These are phyloP conservation scores for Pelargonium australe DNA, from an alignment of 441 rosid species.

Conservation along the genomic window DNA sequence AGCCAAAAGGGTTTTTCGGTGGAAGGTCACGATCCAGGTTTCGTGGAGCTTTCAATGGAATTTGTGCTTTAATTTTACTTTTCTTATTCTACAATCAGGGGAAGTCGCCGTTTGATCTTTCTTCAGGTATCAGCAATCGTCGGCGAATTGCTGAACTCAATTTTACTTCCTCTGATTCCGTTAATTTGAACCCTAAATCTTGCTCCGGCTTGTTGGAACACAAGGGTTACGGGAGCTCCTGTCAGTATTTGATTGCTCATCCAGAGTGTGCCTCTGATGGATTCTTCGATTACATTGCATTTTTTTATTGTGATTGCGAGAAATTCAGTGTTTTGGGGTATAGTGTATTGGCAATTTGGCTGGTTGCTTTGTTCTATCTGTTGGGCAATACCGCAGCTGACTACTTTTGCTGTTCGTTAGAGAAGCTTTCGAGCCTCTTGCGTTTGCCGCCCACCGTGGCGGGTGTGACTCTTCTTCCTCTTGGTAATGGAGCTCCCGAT, in stretches of 20 bases:
- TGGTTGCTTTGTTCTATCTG: constrained; percentile 24
- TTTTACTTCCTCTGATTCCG: not conserved
- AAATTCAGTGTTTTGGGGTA: constrained; percentile 17
- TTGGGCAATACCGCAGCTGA: constrained; percentile 27
- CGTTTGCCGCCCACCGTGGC: constrained; percentile 21
- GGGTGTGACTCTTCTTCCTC: constrained; percentile 22
- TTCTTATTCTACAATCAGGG: constrained; percentile 26
- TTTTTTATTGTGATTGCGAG: constrained; percentile 24
- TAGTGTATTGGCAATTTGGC: constrained; percentile 21
- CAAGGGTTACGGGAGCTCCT: constrained; percentile 21
- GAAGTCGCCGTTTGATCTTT: constrained; percentile 12
- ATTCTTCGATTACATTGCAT: constrained; percentile 21
- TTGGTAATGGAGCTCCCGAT: constrained; percentile 29
- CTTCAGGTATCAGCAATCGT: constrained; percentile 15
- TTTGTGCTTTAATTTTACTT: constrained; percentile 24
- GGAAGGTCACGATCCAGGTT: constrained; percentile 9
- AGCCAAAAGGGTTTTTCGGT: not conserved
- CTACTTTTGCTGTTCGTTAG: constrained; percentile 25
- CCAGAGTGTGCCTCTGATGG: constrained; percentile 21
- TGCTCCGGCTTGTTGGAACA: constrained; percentile 33
- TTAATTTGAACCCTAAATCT: constrained; percentile 22
- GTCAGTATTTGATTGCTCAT: constrained; percentile 30
- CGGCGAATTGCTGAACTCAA: constrained; percentile 23
- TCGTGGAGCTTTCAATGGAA: constrained; percentile 24
- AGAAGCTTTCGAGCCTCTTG: constrained; percentile 25